Evolutionary conservation across 257 asterid genomes (phyloP).

Genomic region (Plantago elongata): DNA sequence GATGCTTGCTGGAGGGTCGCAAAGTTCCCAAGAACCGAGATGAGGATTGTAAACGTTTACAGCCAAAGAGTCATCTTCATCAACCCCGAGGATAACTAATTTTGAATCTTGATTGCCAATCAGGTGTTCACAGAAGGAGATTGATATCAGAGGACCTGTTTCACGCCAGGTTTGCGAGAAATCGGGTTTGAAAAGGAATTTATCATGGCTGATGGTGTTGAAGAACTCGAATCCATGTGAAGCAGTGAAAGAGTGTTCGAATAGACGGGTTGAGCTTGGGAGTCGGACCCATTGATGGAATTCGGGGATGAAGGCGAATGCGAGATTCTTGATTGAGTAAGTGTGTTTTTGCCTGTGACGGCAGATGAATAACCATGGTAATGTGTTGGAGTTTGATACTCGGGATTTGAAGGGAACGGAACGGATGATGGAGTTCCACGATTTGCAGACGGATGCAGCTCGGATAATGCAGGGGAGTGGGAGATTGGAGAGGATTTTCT

Average conservation of each 20-base stretch:
- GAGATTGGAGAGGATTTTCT: conserved; percentile 29
- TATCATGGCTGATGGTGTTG: background rate
- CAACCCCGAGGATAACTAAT: background rate
- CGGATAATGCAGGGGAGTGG: conserved; percentile 27
- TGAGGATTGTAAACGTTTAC: conserved; percentile 24
- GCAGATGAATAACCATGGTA: conserved; percentile 33
- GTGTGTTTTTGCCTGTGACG: conserved; percentile 2
- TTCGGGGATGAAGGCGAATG: conserved; percentile 29
- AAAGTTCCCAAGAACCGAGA: conserved; percentile 20
- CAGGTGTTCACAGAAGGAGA: conserved; percentile 20
- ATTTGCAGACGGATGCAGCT: conserved; percentile 38
- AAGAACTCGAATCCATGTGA: background rate
- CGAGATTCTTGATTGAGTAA: background rate
- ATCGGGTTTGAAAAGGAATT: conserved; percentile 22
- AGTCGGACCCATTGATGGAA: conserved; percentile 27
- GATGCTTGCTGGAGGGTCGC: conserved; percentile 21
- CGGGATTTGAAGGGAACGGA: conserved; percentile 23
- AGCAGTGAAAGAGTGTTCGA: no score
- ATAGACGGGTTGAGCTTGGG: conserved; percentile 1
- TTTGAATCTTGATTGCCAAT: conserved; percentile 10
- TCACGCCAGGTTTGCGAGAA: conserved; percentile 13
- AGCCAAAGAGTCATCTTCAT: conserved; percentile 17
- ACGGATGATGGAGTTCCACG: conserved; percentile 22
- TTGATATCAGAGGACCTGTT: conserved; percentile 15
- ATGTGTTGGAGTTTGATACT: conserved; percentile 6